Evolutionary conservation across 306 rosid genomes (phyloP), one percentile per base, ranked within the genome.

Genomic region (Castanea sativa): DNA sequence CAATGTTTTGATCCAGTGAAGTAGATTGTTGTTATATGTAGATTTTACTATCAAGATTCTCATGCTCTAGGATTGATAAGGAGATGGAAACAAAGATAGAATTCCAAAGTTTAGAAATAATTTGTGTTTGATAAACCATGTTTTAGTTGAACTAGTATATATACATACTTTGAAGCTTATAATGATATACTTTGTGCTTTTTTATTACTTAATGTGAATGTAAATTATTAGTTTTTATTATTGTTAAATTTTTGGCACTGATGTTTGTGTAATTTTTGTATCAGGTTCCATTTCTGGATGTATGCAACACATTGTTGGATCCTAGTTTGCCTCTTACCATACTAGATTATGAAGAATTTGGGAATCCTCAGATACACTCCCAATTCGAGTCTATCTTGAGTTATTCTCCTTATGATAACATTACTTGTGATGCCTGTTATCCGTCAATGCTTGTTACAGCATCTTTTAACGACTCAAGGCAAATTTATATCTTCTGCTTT

Each of bases 221-320:
- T 18, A 21, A 59, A 6, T 83, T 20, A 14, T 33, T 55, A 3
- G 1, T 25, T 7, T 68, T 76, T 81, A 51, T 20, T 70, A 23
- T 33, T 57, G 14, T 75, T 51, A n/a, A 30, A 70, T 4, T 32
- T 56, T 79, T 74, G 29, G 12, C 43, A 53, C 51, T 82, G 72
- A 87, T 74, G 69, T 63, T 82, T 49, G 33, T 45, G 32, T 75
- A 21, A 56, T 69, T 4, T 57, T 29, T 82, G 73, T 76, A 20
- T 73, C 87, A 95, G 99, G 99, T 92, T 76, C 98, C 99, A 52
- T 95, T 95, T 89, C 94, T 95, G 55, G 99, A 95, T 79, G 79
- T 95, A 56, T 91, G 99, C 87, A 95, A 95, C 90, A 95, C 99
- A 56, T 73, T 95, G 84, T 74, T 91, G 83, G 96, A 95, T 93